Evolutionary conservation across 345 rosid genomes (phyloP), one percentile per base, ranked within the genome.

Genomic region (Alliaria petiolata): DNA sequence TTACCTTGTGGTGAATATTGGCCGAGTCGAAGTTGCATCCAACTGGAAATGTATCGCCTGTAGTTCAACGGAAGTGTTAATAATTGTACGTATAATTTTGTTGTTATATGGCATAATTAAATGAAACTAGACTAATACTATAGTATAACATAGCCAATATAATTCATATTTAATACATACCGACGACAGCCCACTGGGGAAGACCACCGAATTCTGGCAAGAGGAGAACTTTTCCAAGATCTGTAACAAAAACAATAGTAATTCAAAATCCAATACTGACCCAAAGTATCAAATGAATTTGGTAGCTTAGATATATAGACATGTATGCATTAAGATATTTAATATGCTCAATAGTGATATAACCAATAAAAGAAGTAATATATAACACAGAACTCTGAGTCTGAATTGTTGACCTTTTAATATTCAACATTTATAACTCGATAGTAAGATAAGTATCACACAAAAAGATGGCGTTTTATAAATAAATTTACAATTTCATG

Each of bases 151-250:
- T 22, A 22, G 3, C 2, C 25, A 22, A 22, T 40, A 15, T 45
- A 16, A 65, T 47, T 54, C 15, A 33, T 38, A 36, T 56, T 20
- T 52, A 31, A 16, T 43, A 70, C 72, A 52, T 43, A 87, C 96
- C 96, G 25, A 87, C 96, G 34, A 89, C 96, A 57, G 93, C 93
- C 96, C 96, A 91, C 19, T 89, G 97, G 28, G 96, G 92, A 64
- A 87, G 96, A 47, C 57, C 82, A 53, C 96, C 97, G 50, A 89
- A 91, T 42, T 81, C 78, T 3, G 97, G 96, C 14, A 76, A 88
- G 45, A 79, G 76, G 4, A 89, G 90, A 65, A 91, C 90, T 73
- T 91, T 91, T 58, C 96, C 97, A 30, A 81, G 84, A 75, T 81
- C 84, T 81, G 65, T 1, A 20, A 36, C 8, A 2, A 39, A 38